Conservation (phyloP, 2,329 filamentous ascomycete species). For the Colletotrichum sp. region DNA sequence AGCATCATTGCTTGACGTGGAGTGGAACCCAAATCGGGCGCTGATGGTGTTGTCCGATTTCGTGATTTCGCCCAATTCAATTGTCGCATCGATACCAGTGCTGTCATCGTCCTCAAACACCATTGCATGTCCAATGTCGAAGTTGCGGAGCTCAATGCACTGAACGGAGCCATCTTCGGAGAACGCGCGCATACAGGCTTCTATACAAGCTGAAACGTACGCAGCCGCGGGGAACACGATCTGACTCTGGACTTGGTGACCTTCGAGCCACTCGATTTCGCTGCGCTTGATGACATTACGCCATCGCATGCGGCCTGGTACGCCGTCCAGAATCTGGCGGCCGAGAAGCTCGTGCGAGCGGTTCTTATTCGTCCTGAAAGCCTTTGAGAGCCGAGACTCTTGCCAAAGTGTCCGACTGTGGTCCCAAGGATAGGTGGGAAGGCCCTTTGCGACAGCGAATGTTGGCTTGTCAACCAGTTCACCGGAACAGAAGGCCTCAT, state of each 20-base stretch:
- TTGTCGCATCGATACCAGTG: neutral
- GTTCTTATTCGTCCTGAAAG: constrained; percentile 29
- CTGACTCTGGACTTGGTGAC: constrained; percentile 38
- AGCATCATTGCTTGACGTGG: neutral
- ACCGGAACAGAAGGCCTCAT: constrained; percentile 1
- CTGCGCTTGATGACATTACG: constrained; percentile 14
- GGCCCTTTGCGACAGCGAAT: constrained; percentile 18
- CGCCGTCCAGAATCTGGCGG: neutral
- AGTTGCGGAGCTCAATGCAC: constrained; percentile 23
- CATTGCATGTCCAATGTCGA: constrained; percentile 29
- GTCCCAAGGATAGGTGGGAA: constrained; percentile 44
- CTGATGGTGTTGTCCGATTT: neutral
- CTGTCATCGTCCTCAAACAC: neutral
- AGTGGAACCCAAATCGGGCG: neutral
- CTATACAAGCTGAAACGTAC: constrained; percentile 32
- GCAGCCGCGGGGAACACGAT: constrained; percentile 50
- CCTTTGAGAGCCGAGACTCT: constrained; percentile 30
- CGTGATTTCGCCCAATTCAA: neutral
- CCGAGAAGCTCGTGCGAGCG: constrained; percentile 38
- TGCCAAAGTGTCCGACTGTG: constrained; percentile 36
- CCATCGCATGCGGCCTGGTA: constrained; percentile 6
- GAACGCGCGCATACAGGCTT: neutral
- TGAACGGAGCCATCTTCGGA: neutral
- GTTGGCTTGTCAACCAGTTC: neutral
- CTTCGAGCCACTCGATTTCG: constrained; percentile 37